phyloP scores from a whole-genome alignment of 2,329 filamentous ascomycete species.

The Botrytis sinoallii region DNA sequence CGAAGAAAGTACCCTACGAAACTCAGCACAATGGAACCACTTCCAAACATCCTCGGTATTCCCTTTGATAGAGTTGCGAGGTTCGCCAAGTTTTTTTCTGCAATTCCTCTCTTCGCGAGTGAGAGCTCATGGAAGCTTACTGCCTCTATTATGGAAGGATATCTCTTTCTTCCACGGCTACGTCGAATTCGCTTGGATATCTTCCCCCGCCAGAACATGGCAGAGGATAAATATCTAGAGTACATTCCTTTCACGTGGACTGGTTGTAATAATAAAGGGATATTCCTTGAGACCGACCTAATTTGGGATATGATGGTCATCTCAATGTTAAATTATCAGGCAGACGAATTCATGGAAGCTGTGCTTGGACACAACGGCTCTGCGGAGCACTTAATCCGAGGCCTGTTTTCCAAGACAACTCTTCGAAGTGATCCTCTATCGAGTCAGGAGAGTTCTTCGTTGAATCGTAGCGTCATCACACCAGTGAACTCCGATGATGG shows the following conservation, averaged over 20 bases:
- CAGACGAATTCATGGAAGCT: slow-evolving; percentile 4
- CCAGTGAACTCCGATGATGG: background rate
- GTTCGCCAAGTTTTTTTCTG: background rate
- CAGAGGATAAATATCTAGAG: slow-evolving; percentile 11
- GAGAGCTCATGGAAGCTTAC: background rate
- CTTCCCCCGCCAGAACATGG: background rate
- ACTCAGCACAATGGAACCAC: background rate
- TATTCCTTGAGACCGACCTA: background rate
- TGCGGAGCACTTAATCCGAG: background rate
- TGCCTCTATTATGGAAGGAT: background rate
- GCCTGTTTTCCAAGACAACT: background rate
- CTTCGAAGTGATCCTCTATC: background rate
- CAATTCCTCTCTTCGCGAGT: background rate
- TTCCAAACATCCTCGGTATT: background rate
- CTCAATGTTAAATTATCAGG: slow-evolving; percentile 11
- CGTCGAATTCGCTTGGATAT: background rate
- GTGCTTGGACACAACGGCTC: background rate
- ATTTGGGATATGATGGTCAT: slow-evolving; percentile 4
- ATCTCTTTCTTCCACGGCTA: background rate
- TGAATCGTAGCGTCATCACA: background rate
- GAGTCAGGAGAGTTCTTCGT: background rate
- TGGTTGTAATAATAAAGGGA: background rate
- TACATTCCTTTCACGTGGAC: slow-evolving; percentile 12
- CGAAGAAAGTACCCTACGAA: background rate
- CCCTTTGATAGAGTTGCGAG: background rate